Percentiles rank a stretch among this genome's conserved stretches.
Conservation (phyloP, 108 stramenopile genomes). For the Cyclotella distinguenda region DNA sequence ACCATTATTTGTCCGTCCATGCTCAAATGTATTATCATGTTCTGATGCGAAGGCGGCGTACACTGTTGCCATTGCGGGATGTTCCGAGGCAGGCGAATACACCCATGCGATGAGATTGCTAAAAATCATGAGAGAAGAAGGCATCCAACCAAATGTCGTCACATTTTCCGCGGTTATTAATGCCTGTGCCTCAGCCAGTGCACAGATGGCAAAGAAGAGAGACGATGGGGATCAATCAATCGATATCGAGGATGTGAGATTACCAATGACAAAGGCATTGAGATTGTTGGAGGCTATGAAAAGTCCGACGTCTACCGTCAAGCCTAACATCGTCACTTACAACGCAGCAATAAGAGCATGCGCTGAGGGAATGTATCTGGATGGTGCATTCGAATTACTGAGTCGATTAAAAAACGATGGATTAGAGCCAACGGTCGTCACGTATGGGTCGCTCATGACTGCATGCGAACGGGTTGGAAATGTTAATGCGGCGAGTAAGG, state of each 20-base stretch:
- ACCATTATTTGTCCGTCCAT: too few relatives aligned
- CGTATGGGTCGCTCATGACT: conserved; percentile 81
- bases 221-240: conserved; percentile 22
- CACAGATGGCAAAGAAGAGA: conserved; percentile 30
- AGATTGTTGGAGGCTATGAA: conserved; percentile 63
- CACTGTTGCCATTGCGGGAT: conserved; percentile 78
- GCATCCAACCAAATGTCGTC: conserved; percentile 71
- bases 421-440: conserved; percentile 68
- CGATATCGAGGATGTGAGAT: conserved; percentile 20
- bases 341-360: conserved; percentile 84
- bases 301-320: conserved; percentile 50
- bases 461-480: conserved; percentile 77
- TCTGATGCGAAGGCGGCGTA: conserved; percentile 59
- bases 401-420: conserved; percentile 54
- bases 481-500: conserved; percentile 59
- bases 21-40: too few relatives aligned
- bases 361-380: conserved; percentile 69
- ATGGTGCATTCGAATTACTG: conserved; percentile 63
- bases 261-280: conserved; percentile 63
- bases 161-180: conserved; percentile 71
- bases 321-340: conserved; percentile 79
- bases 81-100: conserved; percentile 78
- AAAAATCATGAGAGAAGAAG: conserved; percentile 62
- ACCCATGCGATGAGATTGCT: conserved; percentile 63
- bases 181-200: conserved; percentile 74